Percentiles rank a stretch among this genome's conserved stretches.
Conservation (phyloP, 768 basidiomycete genomes). For the Naganishia randhawae region DNA sequence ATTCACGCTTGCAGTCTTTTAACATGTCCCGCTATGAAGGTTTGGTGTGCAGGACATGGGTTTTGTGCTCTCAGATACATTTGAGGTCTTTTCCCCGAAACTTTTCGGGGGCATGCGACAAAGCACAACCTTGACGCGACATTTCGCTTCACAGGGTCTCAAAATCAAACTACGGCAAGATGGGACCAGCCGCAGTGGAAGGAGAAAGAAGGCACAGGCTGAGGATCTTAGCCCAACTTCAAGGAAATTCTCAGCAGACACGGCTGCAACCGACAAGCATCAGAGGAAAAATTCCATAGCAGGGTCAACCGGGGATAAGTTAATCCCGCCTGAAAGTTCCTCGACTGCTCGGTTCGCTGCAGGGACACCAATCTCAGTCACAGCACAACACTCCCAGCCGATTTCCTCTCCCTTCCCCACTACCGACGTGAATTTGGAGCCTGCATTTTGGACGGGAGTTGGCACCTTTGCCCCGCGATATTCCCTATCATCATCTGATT, state of each 20-base stretch:
- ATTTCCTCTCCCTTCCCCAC: neutral
- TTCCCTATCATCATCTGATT: neutral
- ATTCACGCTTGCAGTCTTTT: neutral
- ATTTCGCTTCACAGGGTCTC: slow-evolving; percentile 50
- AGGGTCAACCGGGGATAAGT: neutral
- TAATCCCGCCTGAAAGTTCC: neutral
- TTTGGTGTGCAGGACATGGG: slow-evolving; percentile 35
- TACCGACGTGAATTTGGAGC: neutral
- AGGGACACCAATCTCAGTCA: neutral
- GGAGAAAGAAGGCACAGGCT: slow-evolving; percentile 15
- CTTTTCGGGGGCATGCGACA: slow-evolving; percentile 50
- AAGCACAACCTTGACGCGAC: slow-evolving; percentile 47
- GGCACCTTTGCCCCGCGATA: neutral
- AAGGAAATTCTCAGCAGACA: neutral
- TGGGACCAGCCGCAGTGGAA: slow-evolving; percentile 16
- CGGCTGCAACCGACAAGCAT: neutral
- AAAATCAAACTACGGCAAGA: slow-evolving; percentile 51
- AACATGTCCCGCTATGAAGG: neutral
- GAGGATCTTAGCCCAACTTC: neutral
- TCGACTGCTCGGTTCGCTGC: too few relatives aligned
- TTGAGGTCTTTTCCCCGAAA: slow-evolving; percentile 52
- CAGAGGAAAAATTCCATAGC: neutral
- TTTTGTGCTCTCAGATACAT: slow-evolving; percentile 42
- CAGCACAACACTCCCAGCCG: neutral
- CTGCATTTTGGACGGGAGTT: neutral